phyloP scores from a whole-genome alignment of 768 basidiomycete species.

The Lyophyllum semitale region DNA sequence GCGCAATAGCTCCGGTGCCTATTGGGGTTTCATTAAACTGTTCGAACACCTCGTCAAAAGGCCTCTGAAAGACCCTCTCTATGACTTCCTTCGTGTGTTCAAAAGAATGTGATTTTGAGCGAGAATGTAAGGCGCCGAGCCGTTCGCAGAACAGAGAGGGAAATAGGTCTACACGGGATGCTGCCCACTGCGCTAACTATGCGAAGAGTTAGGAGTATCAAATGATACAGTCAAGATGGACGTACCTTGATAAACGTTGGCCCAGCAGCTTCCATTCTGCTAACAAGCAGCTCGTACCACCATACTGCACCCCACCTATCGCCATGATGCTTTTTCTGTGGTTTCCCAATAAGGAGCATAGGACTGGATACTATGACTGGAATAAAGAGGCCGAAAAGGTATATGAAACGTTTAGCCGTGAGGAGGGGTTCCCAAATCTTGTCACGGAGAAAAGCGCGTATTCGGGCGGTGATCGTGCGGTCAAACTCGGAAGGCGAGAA shows the following conservation, averaged over 20 bases:
- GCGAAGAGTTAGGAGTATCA: conserved; percentile 15
- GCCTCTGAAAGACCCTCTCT: conserved; percentile 78
- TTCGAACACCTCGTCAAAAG: conserved; percentile 89
- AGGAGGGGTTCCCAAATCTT: conserved; percentile 83
- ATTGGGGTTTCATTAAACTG: conserved; percentile 86
- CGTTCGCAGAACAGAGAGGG: conserved; percentile 82
- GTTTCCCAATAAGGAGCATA: conserved; percentile 74
- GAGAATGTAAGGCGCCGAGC: conserved; percentile 87
- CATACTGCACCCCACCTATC: conserved; percentile 93
- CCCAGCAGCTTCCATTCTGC: conserved; percentile 91
- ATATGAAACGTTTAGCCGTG: conserved; percentile 80
- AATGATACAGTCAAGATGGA: neutral
- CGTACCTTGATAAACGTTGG: conserved; percentile 95
- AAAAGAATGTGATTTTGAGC: conserved; percentile 79
- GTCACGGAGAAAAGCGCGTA: conserved; percentile 50
- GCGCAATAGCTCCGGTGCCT: conserved; percentile 98
- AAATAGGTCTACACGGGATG: conserved; percentile 92
- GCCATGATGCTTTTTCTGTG: conserved; percentile 56
- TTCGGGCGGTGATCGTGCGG: conserved; percentile 43
- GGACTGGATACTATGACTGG: conserved; percentile 86
- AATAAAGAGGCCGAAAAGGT: conserved; percentile 80
- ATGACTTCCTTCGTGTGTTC: conserved; percentile 79
- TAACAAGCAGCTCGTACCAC: conserved; percentile 94
- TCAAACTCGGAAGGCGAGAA: conserved; percentile 71
- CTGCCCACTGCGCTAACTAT: conserved; percentile 98